Evolutionary conservation across 2,329 filamentous ascomycete genomes (phyloP).

Genomic region (Fusarium sp.): DNA sequence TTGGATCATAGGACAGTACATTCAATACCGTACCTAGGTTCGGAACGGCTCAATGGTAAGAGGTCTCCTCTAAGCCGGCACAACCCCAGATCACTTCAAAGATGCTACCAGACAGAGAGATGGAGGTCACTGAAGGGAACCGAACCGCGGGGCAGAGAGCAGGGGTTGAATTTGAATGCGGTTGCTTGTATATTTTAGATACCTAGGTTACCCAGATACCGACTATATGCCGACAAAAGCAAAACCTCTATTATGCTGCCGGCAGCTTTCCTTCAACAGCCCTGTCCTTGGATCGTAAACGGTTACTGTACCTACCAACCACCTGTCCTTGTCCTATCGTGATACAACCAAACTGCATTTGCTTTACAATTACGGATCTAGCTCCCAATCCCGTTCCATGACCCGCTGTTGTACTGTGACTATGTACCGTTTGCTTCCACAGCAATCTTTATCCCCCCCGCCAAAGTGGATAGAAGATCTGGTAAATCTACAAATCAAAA

Average conservation of each 20-base stretch:
- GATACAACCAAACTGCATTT: not conserved
- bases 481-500: slow-evolving; percentile 42
- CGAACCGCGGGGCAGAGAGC: slow-evolving; percentile 26
- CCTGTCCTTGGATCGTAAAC: not conserved
- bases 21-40: not conserved
- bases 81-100: slow-evolving; percentile 15
- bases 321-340: not conserved
- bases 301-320: not conserved
- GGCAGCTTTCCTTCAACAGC: not conserved
- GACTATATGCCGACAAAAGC: not conserved
- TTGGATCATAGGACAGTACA: not conserved
- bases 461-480: slow-evolving; percentile 39
- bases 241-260: not conserved
- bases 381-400: slow-evolving; percentile 25
- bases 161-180: slow-evolving; percentile 12
- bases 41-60: slow-evolving; percentile 27
- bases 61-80: slow-evolving; percentile 26
- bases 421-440: slow-evolving; percentile 14
- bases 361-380: slow-evolving; percentile 13
- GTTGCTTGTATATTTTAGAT: not conserved
- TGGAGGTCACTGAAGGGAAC: not conserved
- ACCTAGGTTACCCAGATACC: not conserved
- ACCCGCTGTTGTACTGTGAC: slow-evolving; percentile 1
- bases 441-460: slow-evolving; percentile 24
- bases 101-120: not conserved